phyloP scores from a whole-genome alignment of 148 eudicot species.

The Diospyros lotus region DNA sequence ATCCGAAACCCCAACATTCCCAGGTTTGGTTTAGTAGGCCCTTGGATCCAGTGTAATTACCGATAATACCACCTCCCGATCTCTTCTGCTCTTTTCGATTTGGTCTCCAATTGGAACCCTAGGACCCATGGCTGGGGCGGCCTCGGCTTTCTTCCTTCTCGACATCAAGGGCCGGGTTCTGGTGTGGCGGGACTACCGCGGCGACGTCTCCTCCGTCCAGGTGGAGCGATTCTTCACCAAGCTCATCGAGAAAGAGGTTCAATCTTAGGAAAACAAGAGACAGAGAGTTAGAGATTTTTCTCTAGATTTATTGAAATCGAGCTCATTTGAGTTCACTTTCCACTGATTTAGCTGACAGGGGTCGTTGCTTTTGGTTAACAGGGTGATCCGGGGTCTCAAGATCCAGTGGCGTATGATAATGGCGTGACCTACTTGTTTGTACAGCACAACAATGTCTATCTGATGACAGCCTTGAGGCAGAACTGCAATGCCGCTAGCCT shows the following conservation, averaged over 20 bases:
- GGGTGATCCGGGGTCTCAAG: conserved; percentile 67
- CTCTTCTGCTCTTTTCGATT: no score
- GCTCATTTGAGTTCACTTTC: background rate
- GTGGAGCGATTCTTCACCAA: conserved; percentile 89
- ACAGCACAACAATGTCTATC: conserved; percentile 85
- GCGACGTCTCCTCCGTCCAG: conserved; percentile 66
- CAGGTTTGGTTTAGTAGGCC: no score
- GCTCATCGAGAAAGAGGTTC: conserved; percentile 78
- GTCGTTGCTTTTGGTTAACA: conserved; percentile 9
- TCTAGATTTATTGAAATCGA: background rate
- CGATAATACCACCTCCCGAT: no score
- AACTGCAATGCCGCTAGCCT: conserved; percentile 97
- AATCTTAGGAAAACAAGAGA: background rate
- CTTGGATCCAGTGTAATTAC: no score
- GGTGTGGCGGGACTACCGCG: conserved; percentile 92
- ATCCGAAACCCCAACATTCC: no score
- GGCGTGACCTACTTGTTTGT: conserved; percentile 93
- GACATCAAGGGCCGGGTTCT: conserved; percentile 90
- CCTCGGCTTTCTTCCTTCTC: conserved; percentile 84
- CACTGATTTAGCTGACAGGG: background rate
- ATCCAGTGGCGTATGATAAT: conserved; percentile 80
- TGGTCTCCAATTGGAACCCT: background rate
- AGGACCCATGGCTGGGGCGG: conserved; percentile 77
- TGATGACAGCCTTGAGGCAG: conserved; percentile 88
- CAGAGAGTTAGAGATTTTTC: background rate